Evolutionary conservation across 2,329 filamentous ascomycete species (phyloP).

Genomic region (Neoscytalidium dimidiatum): DNA sequence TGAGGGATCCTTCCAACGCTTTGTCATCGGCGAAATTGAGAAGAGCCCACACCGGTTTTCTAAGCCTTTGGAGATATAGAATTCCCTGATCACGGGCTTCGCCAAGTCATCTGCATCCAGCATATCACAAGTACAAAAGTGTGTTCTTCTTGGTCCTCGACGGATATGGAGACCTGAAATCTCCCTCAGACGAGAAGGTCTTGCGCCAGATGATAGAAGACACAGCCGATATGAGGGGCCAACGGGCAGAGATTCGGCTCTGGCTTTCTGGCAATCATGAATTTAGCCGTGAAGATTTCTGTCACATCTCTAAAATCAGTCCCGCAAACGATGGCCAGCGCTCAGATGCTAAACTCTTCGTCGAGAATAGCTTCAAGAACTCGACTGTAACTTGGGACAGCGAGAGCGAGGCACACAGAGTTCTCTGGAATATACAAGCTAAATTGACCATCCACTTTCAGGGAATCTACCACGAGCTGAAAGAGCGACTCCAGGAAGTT

Average conservation of each 20-base stretch:
- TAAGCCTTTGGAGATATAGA: not conserved
- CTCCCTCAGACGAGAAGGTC: too few relatives aligned
- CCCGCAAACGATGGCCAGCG: not conserved
- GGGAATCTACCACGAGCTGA: not conserved
- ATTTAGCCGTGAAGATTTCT: not conserved
- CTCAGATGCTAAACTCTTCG: not conserved
- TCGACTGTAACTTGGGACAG: not conserved
- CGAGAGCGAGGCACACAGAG: not conserved
- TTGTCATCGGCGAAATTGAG: not conserved
- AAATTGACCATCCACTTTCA: not conserved
- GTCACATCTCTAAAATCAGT: not conserved
- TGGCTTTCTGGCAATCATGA: not conserved
- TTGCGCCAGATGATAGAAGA: too few relatives aligned
- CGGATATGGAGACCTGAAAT: not conserved
- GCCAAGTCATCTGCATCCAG: not conserved
- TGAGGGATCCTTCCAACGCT: not conserved
- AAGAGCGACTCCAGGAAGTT: not conserved
- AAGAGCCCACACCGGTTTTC: not conserved
- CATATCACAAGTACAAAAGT: not conserved
- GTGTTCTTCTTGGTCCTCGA: not conserved
- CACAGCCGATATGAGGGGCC: too few relatives aligned
- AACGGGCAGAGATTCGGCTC: not conserved
- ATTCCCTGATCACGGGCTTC: not conserved
- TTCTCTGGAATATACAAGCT: not conserved
- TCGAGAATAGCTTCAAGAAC: not conserved